Percentiles rank a stretch among this genome's conserved stretches.
These are phyloP conservation scores for Trametes sanguinea DNA, from an alignment of 768 basidiomycete genomes.

Conservation along the genomic window DNA sequence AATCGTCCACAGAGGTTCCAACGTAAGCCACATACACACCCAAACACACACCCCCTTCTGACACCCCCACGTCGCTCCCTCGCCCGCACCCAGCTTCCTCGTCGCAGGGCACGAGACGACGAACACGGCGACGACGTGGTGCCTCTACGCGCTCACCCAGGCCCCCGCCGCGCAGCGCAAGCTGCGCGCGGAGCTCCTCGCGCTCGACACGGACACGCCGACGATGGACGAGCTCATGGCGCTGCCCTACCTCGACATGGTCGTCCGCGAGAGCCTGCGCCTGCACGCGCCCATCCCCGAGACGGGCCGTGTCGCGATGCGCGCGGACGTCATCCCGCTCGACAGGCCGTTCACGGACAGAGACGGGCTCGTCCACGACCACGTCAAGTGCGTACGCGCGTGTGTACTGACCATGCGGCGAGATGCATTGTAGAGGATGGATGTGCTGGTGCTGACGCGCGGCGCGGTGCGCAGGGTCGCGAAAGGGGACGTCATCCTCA, in stretches of 20 bases:
- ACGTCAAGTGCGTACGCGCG: slow-evolving; percentile 31
- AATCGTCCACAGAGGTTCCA: slow-evolving; percentile 22
- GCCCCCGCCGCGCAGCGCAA: slow-evolving; percentile 39
- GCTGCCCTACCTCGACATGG: slow-evolving; percentile 67
- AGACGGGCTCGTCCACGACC: slow-evolving; percentile 16
- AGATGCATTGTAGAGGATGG: slow-evolving; percentile 21
- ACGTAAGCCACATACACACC: slow-evolving; percentile 7
- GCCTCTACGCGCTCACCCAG: slow-evolving; percentile 42
- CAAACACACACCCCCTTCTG: not conserved
- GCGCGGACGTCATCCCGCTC: slow-evolving; percentile 56
- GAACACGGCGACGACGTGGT: slow-evolving; percentile 38
- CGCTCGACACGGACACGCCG: slow-evolving; percentile 47
- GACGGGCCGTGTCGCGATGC: slow-evolving; percentile 47
- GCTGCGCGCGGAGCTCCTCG: slow-evolving; percentile 43
- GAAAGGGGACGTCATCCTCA: slow-evolving; percentile 35
- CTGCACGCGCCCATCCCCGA: slow-evolving; percentile 52
- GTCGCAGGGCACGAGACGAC: slow-evolving; percentile 49
- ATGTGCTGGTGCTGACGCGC: too few relatives aligned
- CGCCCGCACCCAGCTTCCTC: slow-evolving; percentile 34
- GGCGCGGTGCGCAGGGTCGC: slow-evolving; percentile 16
- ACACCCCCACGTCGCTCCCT: not conserved
- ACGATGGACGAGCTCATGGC: slow-evolving; percentile 69
- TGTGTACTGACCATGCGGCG: slow-evolving; percentile 37
- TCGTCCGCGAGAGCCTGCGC: slow-evolving; percentile 61
- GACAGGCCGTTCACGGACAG: slow-evolving; percentile 31